phyloP scores from a whole-genome alignment of 441 rosid genomes.

The Hura crepitans region DNA sequence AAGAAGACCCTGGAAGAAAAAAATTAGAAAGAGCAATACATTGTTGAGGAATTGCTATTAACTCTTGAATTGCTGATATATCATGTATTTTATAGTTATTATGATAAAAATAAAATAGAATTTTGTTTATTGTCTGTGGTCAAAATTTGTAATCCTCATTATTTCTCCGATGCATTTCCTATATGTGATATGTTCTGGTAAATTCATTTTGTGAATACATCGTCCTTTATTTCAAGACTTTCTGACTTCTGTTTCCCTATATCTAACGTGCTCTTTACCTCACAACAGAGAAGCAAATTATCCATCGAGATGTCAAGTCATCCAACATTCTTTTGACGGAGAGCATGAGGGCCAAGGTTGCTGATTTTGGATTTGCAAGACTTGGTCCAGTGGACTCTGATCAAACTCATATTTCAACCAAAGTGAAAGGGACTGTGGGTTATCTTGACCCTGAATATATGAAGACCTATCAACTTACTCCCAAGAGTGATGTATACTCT shows the following conservation, averaged over 20 bases:
- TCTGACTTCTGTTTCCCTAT: neutral
- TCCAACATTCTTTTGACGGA: slow-evolving; percentile 89
- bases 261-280: slow-evolving; percentile 4
- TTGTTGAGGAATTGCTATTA: neutral
- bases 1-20: neutral
- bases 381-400: slow-evolving; percentile 61
- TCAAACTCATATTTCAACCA: slow-evolving; percentile 70
- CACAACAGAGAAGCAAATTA: slow-evolving; percentile 74
- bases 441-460: slow-evolving; percentile 96
- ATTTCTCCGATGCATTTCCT: neutral
- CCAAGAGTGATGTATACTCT: slow-evolving; percentile 86
- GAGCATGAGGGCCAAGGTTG: slow-evolving; percentile 89
- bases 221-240: neutral
- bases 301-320: slow-evolving; percentile 90
- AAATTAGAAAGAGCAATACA: neutral
- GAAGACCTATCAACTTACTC: slow-evolving; percentile 82
- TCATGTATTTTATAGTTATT: neutral
- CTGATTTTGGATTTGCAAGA: slow-evolving; percentile 92
- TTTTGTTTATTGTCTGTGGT: neutral
- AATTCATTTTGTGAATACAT: neutral
- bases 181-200: neutral
- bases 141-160: neutral
- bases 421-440: slow-evolving; percentile 92
- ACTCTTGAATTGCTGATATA: neutral
- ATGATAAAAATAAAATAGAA: neutral